Conservation (phyloP, 1,139 yeast genomes). For the Pichia cactophila region DNA sequence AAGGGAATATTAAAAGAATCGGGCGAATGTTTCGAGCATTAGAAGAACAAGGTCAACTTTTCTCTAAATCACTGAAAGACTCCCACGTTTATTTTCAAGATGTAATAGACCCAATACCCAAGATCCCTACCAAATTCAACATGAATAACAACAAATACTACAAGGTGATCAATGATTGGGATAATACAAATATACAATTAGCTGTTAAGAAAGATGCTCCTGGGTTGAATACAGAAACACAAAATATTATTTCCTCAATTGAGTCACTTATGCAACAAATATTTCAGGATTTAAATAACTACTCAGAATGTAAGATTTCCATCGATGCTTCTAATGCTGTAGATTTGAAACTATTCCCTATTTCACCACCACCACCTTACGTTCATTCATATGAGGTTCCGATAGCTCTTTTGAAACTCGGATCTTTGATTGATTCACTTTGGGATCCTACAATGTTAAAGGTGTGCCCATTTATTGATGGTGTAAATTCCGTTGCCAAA, state of each 20-base stretch:
- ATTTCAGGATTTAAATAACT: conserved; percentile 86
- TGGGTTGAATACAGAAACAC: conserved; percentile 21
- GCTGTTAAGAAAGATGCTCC: conserved; percentile 21
- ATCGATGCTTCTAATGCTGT: conserved; percentile 84
- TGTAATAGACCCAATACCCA: background rate
- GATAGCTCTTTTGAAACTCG: conserved; percentile 67
- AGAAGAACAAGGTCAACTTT: conserved; percentile 78
- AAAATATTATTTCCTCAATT: conserved; percentile 50
- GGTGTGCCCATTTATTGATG: conserved; percentile 79
- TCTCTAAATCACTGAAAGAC: conserved; percentile 42
- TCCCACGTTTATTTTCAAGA: conserved; percentile 31
- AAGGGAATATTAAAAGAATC: conserved; percentile 72
- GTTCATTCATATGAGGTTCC: conserved; percentile 79
- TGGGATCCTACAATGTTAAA: conserved; percentile 98
- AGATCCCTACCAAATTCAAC: conserved; percentile 9
- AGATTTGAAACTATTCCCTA: conserved; percentile 85
- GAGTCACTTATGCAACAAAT: conserved; percentile 81
- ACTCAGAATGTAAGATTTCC: conserved; percentile 93
- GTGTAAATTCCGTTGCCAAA: conserved; percentile 71
- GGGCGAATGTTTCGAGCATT: conserved; percentile 86
- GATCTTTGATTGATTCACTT: conserved; percentile 68
- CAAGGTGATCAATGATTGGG: conserved; percentile 25
- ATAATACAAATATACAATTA: conserved; percentile 21
- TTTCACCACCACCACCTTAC: conserved; percentile 76
- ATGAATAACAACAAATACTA: conserved; percentile 22